Evolutionary conservation across 2,329 filamentous ascomycete genomes (phyloP).

Genomic region (Curvularia lunata): DNA sequence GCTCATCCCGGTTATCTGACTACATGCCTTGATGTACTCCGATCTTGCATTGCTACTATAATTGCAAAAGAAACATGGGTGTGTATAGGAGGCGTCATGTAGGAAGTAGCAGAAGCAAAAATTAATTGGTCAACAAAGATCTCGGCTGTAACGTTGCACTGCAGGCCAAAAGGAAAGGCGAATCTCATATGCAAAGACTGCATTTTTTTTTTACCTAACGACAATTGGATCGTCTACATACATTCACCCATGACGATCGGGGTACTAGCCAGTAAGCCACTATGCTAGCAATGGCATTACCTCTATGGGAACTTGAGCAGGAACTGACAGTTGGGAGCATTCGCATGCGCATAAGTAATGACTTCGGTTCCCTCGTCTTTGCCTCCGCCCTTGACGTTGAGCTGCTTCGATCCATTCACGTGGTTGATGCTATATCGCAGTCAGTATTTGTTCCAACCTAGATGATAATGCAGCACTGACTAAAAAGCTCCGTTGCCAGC

Average conservation of each 20-base stretch:
- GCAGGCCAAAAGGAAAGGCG: not conserved
- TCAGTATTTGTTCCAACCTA: not conserved
- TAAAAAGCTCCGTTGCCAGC: not conserved
- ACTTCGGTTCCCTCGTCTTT: conserved; percentile 1
- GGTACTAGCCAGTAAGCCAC: not conserved
- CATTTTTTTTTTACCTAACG: not conserved
- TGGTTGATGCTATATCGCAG: conserved; percentile 5
- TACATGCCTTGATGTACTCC: not conserved
- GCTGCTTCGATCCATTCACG: not conserved
- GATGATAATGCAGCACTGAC: not conserved
- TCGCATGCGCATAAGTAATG: not conserved
- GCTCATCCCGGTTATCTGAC: not conserved
- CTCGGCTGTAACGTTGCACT: not conserved
- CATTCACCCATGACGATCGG: not conserved
- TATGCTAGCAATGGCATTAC: not conserved
- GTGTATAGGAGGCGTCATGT: not conserved
- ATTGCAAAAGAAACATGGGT: not conserved
- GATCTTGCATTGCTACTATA: not conserved
- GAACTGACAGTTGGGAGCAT: not conserved
- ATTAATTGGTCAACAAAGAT: not conserved
- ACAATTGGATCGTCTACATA: not conserved
- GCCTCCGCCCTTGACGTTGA: not conserved
- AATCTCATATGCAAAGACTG: not conserved
- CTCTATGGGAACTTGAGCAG: conserved; percentile 1
- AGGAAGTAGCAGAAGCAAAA: not conserved